Base-by-base conservation (phyloP, 1,284 basidiomycete species). In the Sphagnurus paluster region DNA sequence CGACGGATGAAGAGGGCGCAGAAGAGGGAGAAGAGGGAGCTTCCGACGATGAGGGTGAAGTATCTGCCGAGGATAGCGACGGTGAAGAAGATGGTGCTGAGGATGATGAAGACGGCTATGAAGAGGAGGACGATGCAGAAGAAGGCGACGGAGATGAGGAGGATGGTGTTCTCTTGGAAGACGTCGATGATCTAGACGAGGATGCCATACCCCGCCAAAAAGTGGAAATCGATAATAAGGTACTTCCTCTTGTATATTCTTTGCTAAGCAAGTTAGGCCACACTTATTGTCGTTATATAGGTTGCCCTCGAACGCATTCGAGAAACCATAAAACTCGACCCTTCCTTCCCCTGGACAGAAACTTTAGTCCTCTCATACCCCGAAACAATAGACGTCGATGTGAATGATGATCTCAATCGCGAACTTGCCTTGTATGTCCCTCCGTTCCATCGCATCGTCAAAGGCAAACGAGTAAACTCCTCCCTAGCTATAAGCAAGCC, bases 361-460 rank as follows among this genome's bases (percentile, higher is more conserved):
- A 93, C 89, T 0, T 74, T 97, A 9, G 76, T 80, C 2, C 62
- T 95, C 4, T 75, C 84, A 36, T 93, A 87, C 62, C 86, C 88
- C 11, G 74, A 87, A 47, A 75, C 75, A 14, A 82, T 92, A 44
- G 79, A 88, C 1, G 87, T 90, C 7, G 88, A 92, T 58, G 84
- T 93, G 14, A 70, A 90, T 45, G 89, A 96, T 61, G 95, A 98
- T 67, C 74, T 99, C 24, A 89, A 92, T 58, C 87, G 96, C 49
- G 96, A 98, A 70, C 81, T 97, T 36, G 89, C 92, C 7, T 98
- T 98, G 91, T 95, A 64, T 52, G 89, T 74, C n/a, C 29, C 33
- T 36, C 26, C 30, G 24, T 21, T 30, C 38, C 42, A 19, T 35
- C 9, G 29, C 7, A 23, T 38, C 14, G 9, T 40, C 37, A 20